Conservation (phyloP, 2,329 filamentous ascomycete genomes). For the Didymellaceae sp. region DNA sequence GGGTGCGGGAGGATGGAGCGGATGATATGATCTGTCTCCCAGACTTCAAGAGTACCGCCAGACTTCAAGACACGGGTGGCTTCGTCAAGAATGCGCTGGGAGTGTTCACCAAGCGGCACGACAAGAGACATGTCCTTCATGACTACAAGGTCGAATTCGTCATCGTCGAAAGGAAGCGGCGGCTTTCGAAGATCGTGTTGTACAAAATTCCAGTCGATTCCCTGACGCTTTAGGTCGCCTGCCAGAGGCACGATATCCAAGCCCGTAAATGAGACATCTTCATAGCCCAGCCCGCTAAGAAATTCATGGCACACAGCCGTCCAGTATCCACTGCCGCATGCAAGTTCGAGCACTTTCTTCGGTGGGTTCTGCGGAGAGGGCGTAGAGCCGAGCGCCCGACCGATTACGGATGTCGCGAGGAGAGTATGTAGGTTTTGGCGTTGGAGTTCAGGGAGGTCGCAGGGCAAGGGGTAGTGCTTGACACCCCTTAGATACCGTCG, state of each 20-base stretch:
- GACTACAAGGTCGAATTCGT: conserved; percentile 87
- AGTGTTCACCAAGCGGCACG: conserved; percentile 63
- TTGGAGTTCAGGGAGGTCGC: conserved; percentile 86
- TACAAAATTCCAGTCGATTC: conserved; percentile 87
- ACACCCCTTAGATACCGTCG: conserved; percentile 83
- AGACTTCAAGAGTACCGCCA: conserved; percentile 82
- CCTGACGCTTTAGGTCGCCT: conserved; percentile 68
- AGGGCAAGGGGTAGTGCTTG: conserved; percentile 78
- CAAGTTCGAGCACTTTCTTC: conserved; percentile 77
- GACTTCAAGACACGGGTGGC: conserved; percentile 77
- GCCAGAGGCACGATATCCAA: conserved; percentile 80
- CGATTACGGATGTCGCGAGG: conserved; percentile 80
- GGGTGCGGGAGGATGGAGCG: conserved; percentile 83
- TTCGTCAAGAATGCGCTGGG: conserved; percentile 70
- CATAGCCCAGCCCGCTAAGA: conserved; percentile 71
- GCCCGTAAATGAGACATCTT: conserved; percentile 78
- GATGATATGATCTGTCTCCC: conserved; percentile 86
- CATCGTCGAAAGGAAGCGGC: conserved; percentile 79
- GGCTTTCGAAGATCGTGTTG: conserved; percentile 80
- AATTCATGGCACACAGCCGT: conserved; percentile 85
- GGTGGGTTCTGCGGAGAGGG: conserved; percentile 71
- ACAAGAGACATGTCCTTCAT: conserved; percentile 81
- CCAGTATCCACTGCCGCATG: conserved; percentile 89
- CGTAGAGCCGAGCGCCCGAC: conserved; percentile 77
- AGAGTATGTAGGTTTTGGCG: conserved; percentile 85